Evolutionary conservation across 805 yeast genomes (phyloP), one percentile per base, ranked within the genome.

Genomic region (Wickerhamomyces hampshirensis): DNA sequence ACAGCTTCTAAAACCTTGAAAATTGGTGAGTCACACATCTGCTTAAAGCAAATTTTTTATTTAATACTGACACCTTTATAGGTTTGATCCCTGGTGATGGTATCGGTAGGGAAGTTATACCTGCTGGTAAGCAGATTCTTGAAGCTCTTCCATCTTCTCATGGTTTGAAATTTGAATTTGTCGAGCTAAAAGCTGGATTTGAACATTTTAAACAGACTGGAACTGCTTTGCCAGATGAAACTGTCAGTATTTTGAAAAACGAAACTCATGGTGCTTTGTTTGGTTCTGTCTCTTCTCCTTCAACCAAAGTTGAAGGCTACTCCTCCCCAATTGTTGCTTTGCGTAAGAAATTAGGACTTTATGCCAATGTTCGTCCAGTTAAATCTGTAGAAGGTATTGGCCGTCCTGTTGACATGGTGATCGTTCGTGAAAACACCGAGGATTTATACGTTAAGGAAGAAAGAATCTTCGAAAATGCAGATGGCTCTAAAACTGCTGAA

Each of bases 251-350:
- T 9, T 77, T 93, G 60, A 73, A 80, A 56, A 66, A 71, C 23
- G 80, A 83, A 48, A 93, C 98, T 65, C 95, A 93, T 55, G 98
- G 97, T 69, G 98, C 98, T 14, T 71, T 93, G 37, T 93, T 93
- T 55, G 98, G 98, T 51, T 96, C 98, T 39, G 98, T 93, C 37
- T 86, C 88, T 32, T 88, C 97, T 14, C 98, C 98, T 48, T 73
- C 95, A 30, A 78, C 81, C 52, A 88, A 88, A 66, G 98, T 93
- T 31, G 93, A 75, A 31, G 98, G 98, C 35, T 93, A 93, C 69
- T 89, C 97, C 14, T 91, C 98, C 21, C 98, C 98, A 51, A 91
- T 93, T 62, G 98, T 93, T 37, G 98, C 98, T n/a, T 73, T 93
- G 57, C 83, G 98, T 70, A 93, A 91, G 76, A 85, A 84, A 64